These are phyloP conservation scores for Pezicula radicicola DNA, from an alignment of 2,329 filamentous ascomycete genomes.

Conservation along the genomic window DNA sequence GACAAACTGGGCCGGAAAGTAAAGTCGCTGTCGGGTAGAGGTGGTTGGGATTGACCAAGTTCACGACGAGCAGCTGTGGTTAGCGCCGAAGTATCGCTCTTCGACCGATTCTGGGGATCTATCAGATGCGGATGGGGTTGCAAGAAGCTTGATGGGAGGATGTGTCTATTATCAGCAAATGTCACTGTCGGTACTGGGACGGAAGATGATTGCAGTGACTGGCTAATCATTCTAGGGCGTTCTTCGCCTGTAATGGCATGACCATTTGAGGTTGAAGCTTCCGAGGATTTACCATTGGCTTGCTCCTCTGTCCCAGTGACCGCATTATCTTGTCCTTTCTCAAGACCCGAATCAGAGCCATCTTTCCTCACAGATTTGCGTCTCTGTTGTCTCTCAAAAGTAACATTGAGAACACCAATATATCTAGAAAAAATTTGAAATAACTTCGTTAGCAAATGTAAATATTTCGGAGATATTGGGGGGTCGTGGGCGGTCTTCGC, in stretches of 20 bases:
- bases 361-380: constrained; percentile 54
- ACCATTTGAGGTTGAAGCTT: constrained; percentile 6
- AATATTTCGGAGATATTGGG: constrained; percentile 2
- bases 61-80: constrained; percentile 32
- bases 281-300: constrained; percentile 3
- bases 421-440: constrained; percentile 57
- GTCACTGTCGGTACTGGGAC: constrained; percentile 83
- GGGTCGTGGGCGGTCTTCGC: constrained; percentile 11
- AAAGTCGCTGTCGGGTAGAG: constrained; percentile 10
- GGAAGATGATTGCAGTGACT: constrained; percentile 67
- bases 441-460: constrained; percentile 14
- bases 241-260: constrained; percentile 23
- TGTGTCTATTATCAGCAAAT: constrained; percentile 91
- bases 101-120: constrained; percentile 17
- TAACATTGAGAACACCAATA: constrained; percentile 95
- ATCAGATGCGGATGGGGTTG: constrained; percentile 48
- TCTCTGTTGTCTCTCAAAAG: constrained; percentile 80
- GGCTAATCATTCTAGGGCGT: constrained; percentile 54
- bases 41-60: constrained; percentile 16
- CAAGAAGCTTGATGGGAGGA: constrained; percentile 82
- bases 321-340: constrained; percentile 9
- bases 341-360: constrained; percentile 36
- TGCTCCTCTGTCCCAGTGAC: constrained; percentile 22
- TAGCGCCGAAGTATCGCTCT: constrained; percentile 15
- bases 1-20: constrained; percentile 43